Conservation (phyloP, 164 flowering plant species). For the Paratinospora sagittata region DNA sequence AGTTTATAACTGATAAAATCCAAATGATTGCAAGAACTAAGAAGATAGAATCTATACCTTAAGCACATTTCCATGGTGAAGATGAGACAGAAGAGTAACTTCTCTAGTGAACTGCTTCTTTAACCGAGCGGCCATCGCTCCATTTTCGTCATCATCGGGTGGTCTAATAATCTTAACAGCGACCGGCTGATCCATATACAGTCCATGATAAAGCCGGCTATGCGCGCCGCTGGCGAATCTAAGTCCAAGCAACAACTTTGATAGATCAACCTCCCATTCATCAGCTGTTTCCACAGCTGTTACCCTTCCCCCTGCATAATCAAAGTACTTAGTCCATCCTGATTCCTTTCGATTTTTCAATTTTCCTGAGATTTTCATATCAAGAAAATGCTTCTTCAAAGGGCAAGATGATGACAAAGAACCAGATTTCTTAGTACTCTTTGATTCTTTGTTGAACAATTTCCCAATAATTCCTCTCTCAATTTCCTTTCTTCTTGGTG, state of each 20-base stretch:
- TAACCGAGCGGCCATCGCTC: constrained; percentile 45
- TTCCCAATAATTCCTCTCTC: constrained; percentile 36
- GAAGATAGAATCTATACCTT: constrained; percentile 36
- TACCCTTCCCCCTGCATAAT: constrained; percentile 66
- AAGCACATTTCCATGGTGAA: constrained; percentile 69
- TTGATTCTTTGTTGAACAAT: constrained; percentile 26
- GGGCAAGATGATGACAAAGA: constrained; percentile 21
- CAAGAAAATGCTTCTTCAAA: constrained; percentile 38
- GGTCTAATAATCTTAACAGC: constrained; percentile 69
- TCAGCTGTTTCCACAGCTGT: constrained; percentile 60
- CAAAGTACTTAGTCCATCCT: constrained; percentile 72
- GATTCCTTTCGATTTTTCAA: constrained; percentile 46
- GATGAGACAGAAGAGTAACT: constrained; percentile 58
- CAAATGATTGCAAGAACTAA: background rate
- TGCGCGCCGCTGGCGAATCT: constrained; percentile 83
- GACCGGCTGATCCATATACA: constrained; percentile 65
- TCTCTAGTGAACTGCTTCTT: constrained; percentile 73
- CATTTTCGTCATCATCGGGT: constrained; percentile 83
- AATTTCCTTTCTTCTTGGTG: constrained; percentile 35
- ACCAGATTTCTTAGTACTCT: constrained; percentile 15
- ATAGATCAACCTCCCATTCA: constrained; percentile 61
- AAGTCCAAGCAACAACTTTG: constrained; percentile 60
- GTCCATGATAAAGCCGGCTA: constrained; percentile 79
- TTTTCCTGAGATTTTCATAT: constrained; percentile 35
- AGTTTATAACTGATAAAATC: background rate